Evolutionary conservation across 371 early-diverging fungal species (phyloP).

Genomic region (Batkoa obscura): DNA sequence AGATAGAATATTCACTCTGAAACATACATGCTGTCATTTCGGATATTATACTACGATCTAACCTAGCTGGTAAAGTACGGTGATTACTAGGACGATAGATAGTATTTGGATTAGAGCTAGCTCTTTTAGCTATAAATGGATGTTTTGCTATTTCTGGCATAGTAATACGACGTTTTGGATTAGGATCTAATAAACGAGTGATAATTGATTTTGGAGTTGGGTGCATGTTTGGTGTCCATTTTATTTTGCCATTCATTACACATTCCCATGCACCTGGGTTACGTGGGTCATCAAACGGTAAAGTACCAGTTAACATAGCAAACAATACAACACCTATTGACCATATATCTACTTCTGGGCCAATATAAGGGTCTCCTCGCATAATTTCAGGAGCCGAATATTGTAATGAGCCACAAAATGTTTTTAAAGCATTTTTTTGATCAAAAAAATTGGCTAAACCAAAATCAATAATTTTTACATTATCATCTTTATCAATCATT

Average conservation of each 20-base stretch:
- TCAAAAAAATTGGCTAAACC: conserved; percentile 9
- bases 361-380: conserved; percentile 8
- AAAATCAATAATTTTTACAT: conserved; percentile 7
- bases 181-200: conserved; percentile 1
- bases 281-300: conserved; percentile 8
- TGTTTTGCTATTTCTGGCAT: neutral
- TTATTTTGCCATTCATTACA: conserved; percentile 5
- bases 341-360: conserved; percentile 10
- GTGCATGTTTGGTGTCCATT: neutral
- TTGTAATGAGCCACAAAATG: conserved; percentile 8
- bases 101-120: neutral
- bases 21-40: conserved; percentile 7
- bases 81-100: neutral
- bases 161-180: conserved; percentile 4
- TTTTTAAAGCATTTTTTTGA: conserved; percentile 2
- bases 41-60: neutral
- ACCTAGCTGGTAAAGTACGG: neutral
- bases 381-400: conserved; percentile 9
- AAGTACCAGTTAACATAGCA: conserved; percentile 8
- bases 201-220: neutral
- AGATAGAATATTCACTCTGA: conserved; percentile 1
- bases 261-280: conserved; percentile 7
- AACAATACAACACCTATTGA: conserved; percentile 9
- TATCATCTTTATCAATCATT: conserved; percentile 5
- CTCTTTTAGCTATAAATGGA: conserved; percentile 4